Evolutionary conservation across 345 rosid genomes (phyloP), one percentile per base, ranked within the genome.

Genomic region (Eucalyptus decipiens): DNA sequence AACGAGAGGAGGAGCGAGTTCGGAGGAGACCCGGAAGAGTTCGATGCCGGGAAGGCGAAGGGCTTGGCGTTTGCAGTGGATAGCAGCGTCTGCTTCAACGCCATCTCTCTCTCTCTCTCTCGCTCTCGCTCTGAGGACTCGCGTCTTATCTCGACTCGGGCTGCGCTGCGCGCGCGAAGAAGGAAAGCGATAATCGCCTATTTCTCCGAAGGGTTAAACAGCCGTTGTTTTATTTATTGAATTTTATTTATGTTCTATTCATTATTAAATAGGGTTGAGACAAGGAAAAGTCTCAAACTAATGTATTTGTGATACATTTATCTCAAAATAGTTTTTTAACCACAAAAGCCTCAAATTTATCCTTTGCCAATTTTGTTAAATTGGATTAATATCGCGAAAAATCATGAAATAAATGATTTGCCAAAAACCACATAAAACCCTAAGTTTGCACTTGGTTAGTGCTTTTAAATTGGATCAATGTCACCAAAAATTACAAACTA

Each of bases 281-380:
- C 2, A 3, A 6, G 4, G 1, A 51, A 51, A 51, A 51, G 18
- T 52, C 9, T 18, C 56, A 52, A 52, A 52, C 18, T 3, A 52
- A 52, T 52, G 2, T 1, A 7, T 2, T 18, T 51, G 2, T 18
- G 4, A 52, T 52, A 52, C 18, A 52, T 18, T 52, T 18, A 52
- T 3, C 9, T 52, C 1, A 52, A 0, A 52, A 7, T 52, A 52
- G 0, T 52, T 52, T 50, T 52, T 52, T 52, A 18, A 52, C 2
- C 24, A 52, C 4, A 52, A 52, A 19, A 52, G 24, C 24, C 24
- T 52, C 56, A 19, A 52, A 52, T 7, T 52, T 52, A 52, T 52
- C 56, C 4, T 52, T 0, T 1, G 24, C 4, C 2, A 52, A 52
- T 52, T 52, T 0, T 3, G 0, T 52, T 1, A 52, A 52, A 52